These are phyloP conservation scores for Solanum tarapatanum DNA, from an alignment of 257 asterid genomes.

Conservation along the genomic window DNA sequence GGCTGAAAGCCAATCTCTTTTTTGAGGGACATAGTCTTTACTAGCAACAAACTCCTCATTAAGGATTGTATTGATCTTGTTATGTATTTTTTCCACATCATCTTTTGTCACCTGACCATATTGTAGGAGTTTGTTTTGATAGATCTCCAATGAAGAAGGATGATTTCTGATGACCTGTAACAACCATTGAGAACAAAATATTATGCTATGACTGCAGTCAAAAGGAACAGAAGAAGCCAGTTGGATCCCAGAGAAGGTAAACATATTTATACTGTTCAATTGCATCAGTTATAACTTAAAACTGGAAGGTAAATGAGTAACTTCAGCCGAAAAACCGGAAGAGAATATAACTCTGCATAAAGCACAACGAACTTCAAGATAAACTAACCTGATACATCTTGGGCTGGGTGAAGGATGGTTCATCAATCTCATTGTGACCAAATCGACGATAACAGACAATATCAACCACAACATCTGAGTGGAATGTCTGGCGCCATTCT, in stretches of 20 bases:
- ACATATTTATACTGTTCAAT: neutral
- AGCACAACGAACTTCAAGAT: neutral
- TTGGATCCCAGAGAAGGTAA: neutral
- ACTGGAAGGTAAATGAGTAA: neutral
- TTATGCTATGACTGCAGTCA: neutral
- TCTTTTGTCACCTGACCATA: conserved; percentile 59
- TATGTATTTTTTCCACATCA: conserved; percentile 56
- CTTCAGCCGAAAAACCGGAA: neutral
- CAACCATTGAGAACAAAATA: conserved; percentile 16
- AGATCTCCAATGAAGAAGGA: conserved; percentile 77
- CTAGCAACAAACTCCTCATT: conserved; percentile 92
- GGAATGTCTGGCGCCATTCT: conserved; percentile 96
- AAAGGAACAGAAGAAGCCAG: neutral
- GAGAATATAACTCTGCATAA: neutral
- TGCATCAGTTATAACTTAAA: neutral
- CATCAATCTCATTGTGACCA: conserved; percentile 97
- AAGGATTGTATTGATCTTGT: conserved; percentile 66
- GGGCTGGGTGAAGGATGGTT: conserved; percentile 94
- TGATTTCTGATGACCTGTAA: conserved; percentile 71
- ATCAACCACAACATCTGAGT: conserved; percentile 91
- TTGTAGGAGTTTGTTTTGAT: conserved; percentile 73
- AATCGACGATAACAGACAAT: conserved; percentile 87
- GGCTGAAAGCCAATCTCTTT: conserved; percentile 98
- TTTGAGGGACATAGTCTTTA: conserved; percentile 77
- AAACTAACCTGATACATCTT: conserved; percentile 72